Evolutionary conservation across 805 yeast genomes (phyloP).

Genomic region (Wickerhamiella bombiphila): DNA sequence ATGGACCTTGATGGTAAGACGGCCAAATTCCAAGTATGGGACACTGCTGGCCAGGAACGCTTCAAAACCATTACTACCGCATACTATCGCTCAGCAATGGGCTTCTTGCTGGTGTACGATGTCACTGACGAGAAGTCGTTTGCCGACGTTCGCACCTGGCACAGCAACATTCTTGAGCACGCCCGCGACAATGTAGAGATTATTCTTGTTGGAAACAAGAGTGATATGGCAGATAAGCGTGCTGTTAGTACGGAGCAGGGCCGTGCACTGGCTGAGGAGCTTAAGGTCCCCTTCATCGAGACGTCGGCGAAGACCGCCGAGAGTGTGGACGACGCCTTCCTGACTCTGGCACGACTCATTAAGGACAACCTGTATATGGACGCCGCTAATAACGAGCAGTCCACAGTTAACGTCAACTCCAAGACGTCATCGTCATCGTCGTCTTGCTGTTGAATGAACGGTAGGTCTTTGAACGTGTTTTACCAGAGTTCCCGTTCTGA

Average conservation of each 20-base stretch:
- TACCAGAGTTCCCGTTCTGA: too few species aligned
- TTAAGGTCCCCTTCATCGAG: constrained; percentile 84
- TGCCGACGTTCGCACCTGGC: constrained; percentile 89
- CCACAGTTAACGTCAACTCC: constrained; percentile 20
- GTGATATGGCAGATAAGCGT: constrained; percentile 78
- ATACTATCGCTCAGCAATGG: constrained; percentile 97
- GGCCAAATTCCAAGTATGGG: constrained; percentile 95
- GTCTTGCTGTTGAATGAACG: constrained; percentile 22
- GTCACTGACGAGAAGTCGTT: constrained; percentile 95
- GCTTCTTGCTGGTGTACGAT: constrained; percentile 91
- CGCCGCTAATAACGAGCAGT: constrained; percentile 20
- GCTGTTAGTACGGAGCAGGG: constrained; percentile 86
- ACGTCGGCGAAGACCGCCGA: constrained; percentile 90
- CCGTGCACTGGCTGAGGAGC: constrained; percentile 67
- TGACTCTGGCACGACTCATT: constrained; percentile 73
- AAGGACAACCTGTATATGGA: constrained; percentile 55
- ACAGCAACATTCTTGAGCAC: constrained; percentile 86
- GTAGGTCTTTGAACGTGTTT: too few species aligned
- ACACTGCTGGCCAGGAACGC: constrained; percentile 97
- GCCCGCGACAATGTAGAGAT: constrained; percentile 94
- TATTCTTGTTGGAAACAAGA: constrained; percentile 89
- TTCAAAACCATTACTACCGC: constrained; percentile 96
- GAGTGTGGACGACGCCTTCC: constrained; percentile 84
- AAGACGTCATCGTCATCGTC: neutral
- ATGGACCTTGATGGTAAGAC: constrained; percentile 86